Evolutionary conservation across 1,284 basidiomycete genomes (phyloP), one percentile per base, ranked within the genome.

Genomic region (Rhodotorula mucilaginosa): DNA sequence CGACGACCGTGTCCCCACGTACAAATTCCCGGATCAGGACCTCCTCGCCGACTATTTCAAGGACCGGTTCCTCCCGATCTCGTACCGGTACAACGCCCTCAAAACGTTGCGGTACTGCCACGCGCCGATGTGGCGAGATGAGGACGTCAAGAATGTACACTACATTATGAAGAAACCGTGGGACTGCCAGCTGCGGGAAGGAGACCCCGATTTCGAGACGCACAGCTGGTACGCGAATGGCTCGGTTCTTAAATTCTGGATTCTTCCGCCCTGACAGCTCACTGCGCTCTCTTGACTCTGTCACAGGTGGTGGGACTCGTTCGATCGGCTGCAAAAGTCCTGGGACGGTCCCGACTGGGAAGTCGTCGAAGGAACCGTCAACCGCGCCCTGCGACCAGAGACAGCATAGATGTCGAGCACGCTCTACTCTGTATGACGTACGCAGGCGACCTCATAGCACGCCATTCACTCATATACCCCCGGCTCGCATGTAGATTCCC

Each of bases 11-110:
- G 84, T 97, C 21, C 77, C 87, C 7, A 85, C 84, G 1, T 95
- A 89, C 82, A 84, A 84, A 54, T 98, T 98, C 81, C 89, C 93
- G 0, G 95, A 98, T 80, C 95, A 98, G 81, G 95, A 98, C 78
- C 86, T 97, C 34, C 86, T 98, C 47, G 87, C 93, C 2, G 87
- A 87, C 48, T 87, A 88, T 78, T 97, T 95, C 83, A 81, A 84
- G 64, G 90, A 89, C 18, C 74, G 75, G 63, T 84, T 85, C 71
- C 83, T 85, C 74, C 84, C 83, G 57, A 74, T 83, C 60, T 82
- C 67, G 69, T 80, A 67, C 76, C 80, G 72, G 81, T 94, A 93
- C 82, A 96, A 96, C 76, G 92, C 91, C 0, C 84, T 95, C 74
- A 92, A 92, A 82, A 90, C 91, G 26, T 81, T 92, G 72, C 85